Base-by-base conservation (phyloP, 2,329 filamentous ascomycete genomes). In the Calonectria henricotiae region DNA sequence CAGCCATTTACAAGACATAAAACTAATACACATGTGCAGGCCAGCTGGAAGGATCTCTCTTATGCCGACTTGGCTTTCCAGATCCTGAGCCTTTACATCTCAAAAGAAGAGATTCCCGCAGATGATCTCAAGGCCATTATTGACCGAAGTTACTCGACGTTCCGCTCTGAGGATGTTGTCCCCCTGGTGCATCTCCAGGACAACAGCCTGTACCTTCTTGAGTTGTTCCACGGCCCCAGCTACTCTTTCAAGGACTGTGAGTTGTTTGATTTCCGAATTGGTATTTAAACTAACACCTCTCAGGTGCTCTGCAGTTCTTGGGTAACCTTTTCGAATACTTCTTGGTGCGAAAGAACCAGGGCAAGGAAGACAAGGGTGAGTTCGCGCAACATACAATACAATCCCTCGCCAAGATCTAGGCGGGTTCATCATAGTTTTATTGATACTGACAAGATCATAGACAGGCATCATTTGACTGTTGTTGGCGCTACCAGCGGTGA, bases 311-410 rank as follows among this genome's bases (percentile, higher is more conserved):
- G 72, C 96, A 98, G 78, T 96, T 98, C 80, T 85, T 99, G 2
- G 96, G 96, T n/a, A 98, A 99, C 79, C 86, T 99, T 2, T 98
- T 97, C 75, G 94, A 97, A 82, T 96, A 96, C 82, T 96, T 96
- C 82, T 86, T 96, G 13, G 88, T 92, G 5, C 86, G 93, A 75
- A 90, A 89, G 82, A 96, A 96, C 20, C 69, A 78, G 69, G 76
- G 76, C 25, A 78, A 78, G 65, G 85, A 86, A 30, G 90, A 90
- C 17, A 81, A 81, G 77, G 86, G 86, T 84, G 83, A 58, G 51
- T 55, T 32, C 12, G 7, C 30, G 3, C n/a, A 23, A 37, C 51
- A 20, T 9, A n/a, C 7, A 55, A 37, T 15, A 11, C 7, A 55
- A 37, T 15, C n/a, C n/a, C 27, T 37, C n/a, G 35, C 27, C 49